These are phyloP conservation scores for Aspergillus pseudotamarii DNA, from an alignment of 2,329 filamentous ascomycete genomes.

Conservation along the genomic window DNA sequence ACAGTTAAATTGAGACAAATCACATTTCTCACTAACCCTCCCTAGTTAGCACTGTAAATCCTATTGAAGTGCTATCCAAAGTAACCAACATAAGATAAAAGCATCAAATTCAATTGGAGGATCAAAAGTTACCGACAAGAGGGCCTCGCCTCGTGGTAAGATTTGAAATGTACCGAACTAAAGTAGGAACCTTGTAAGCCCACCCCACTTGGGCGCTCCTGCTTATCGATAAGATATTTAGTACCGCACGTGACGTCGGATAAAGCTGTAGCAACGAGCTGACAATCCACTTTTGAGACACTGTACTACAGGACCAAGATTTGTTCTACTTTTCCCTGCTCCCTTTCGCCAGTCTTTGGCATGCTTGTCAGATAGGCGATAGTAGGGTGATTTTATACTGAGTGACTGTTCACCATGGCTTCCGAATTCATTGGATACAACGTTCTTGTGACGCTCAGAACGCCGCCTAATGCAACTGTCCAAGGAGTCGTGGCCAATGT, in stretches of 20 bases:
- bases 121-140: neutral
- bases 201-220: constrained; percentile 10
- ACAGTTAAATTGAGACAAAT: neutral
- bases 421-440: constrained; percentile 74
- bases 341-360: constrained; percentile 1
- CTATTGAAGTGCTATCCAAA: neutral
- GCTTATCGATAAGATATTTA: constrained; percentile 29
- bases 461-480: constrained; percentile 65
- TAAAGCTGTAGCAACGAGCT: constrained; percentile 20
- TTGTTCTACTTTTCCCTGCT: neutral
- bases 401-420: constrained; percentile 57
- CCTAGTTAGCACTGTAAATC: neutral
- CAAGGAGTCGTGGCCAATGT: constrained; percentile 73
- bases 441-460: constrained; percentile 71
- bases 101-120: neutral
- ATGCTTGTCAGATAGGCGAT: constrained; percentile 11
- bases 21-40: neutral
- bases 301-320: constrained; percentile 9
- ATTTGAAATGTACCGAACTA: neutral
- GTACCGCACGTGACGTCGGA: constrained; percentile 26
- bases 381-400: neutral
- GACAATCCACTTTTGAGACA: constrained; percentile 24
- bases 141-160: neutral
- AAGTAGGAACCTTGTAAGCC: neutral
- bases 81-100: neutral